phyloP scores from a whole-genome alignment of 495 filamentous ascomycete genomes.

The Aspergillus egyptiacus region DNA sequence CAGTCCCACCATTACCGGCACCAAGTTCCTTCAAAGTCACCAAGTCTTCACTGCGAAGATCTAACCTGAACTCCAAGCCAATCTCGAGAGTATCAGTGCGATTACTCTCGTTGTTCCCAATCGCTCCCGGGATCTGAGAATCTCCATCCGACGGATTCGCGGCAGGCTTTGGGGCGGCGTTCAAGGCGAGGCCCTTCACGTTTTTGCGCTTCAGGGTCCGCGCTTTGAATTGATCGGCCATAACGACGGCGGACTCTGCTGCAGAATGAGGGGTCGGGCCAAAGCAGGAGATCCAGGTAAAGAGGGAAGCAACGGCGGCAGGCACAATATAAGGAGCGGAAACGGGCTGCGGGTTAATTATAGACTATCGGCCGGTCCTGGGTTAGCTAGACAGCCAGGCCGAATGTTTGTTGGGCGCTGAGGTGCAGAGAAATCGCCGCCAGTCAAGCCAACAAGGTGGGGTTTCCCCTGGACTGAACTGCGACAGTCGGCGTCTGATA shows the following conservation, averaged over 20 bases:
- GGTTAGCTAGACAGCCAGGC: conserved; percentile 2
- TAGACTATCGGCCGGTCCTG: conserved; percentile 16
- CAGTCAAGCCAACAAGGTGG: conserved; percentile 15
- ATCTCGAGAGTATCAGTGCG: conserved; percentile 84
- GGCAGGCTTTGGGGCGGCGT: conserved; percentile 55
- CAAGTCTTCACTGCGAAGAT: conserved; percentile 86
- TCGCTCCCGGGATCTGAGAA: conserved; percentile 52
- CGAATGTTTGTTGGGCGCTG: conserved; percentile 12
- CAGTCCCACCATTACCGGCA: conserved; percentile 92
- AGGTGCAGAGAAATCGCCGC: conserved; percentile 19
- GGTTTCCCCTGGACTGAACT: conserved; percentile 12
- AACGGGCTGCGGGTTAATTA: not conserved
- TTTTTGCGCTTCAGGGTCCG: conserved; percentile 97
- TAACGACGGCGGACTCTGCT: conserved; percentile 34
- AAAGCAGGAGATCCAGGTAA: conserved; percentile 5
- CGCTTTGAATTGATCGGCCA: conserved; percentile 80
- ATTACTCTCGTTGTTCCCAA: conserved; percentile 54
- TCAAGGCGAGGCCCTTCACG: conserved; percentile 86
- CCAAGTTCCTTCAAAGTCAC: conserved; percentile 91
- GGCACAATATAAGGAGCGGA: conserved; percentile 4
- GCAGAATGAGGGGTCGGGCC: conserved; percentile 5
- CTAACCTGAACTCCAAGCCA: conserved; percentile 90
- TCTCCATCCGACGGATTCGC: conserved; percentile 53
- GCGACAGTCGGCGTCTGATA: conserved; percentile 8
- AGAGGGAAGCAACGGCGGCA: not conserved